Conservation (phyloP, 495 filamentous ascomycete genomes). For the Aspergillus olivimuriae region DNA sequence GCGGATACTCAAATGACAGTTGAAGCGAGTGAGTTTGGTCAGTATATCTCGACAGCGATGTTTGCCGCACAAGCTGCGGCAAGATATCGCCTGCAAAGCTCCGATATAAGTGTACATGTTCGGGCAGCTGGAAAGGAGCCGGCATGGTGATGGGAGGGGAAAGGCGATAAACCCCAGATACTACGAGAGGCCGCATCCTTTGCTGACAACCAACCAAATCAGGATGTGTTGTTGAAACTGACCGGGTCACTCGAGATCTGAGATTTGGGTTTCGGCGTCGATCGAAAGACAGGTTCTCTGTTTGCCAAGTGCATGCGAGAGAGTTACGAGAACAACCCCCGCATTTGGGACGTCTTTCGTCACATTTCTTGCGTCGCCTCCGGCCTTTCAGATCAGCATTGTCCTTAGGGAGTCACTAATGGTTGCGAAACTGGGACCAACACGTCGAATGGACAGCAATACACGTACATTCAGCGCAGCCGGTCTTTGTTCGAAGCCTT, state of each 20-base stretch:
- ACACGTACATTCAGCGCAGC: background rate
- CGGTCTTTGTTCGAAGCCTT: background rate
- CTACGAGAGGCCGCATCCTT: too few relatives aligned
- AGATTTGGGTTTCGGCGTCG: background rate
- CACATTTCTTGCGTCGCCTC: background rate
- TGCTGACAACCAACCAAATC: too few relatives aligned
- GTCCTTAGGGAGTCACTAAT: background rate
- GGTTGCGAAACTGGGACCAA: background rate
- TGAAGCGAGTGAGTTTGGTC: background rate
- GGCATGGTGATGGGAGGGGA: background rate
- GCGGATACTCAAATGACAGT: background rate
- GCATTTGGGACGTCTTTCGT: background rate
- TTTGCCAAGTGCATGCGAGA: background rate
- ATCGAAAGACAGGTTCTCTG: background rate
- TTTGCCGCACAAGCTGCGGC: background rate
- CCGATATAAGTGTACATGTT: background rate
- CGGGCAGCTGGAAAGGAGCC: background rate
- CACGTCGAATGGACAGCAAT: too few relatives aligned
- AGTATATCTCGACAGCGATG: background rate
- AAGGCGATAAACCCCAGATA: too few relatives aligned
- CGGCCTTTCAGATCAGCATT: background rate
- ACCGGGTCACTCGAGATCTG: too few relatives aligned
- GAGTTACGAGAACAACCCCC: background rate
- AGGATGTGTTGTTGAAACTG: too few relatives aligned
- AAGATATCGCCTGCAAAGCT: background rate